Percentiles rank a stretch among this genome's conserved stretches.
Evolutionary conservation across 208 protist genomes (phyloP).

Genomic region (Trypanosoma avium): DNA sequence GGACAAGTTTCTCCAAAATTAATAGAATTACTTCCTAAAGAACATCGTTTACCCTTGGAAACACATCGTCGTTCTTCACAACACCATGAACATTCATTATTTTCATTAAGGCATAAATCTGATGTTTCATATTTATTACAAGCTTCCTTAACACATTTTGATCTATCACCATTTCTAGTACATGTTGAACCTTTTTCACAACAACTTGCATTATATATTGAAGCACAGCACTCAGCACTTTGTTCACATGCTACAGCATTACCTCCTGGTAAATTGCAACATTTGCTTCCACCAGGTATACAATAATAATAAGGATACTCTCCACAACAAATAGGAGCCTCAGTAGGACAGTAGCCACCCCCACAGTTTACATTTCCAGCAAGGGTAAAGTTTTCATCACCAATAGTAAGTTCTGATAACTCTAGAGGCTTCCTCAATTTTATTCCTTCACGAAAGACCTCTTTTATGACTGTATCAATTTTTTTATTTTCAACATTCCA

Average conservation of each 20-base stretch:
- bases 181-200: conserved; percentile 31
- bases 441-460: neutral
- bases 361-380: conserved; percentile 19
- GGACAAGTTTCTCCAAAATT: conserved; percentile 21
- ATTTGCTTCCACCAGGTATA: conserved; percentile 38
- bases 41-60: conserved; percentile 4
- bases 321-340: conserved; percentile 51
- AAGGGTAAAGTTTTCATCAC: neutral
- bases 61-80: conserved; percentile 48
- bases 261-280: conserved; percentile 28
- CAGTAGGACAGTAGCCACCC: conserved; percentile 30
- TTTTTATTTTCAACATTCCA: neutral
- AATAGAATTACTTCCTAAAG: conserved; percentile 4
- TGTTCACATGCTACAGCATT: conserved; percentile 28
- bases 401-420: neutral
- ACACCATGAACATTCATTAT: conserved; percentile 42
- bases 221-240: conserved; percentile 38
- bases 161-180: conserved; percentile 1
- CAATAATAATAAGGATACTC: conserved; percentile 28
- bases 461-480: neutral
- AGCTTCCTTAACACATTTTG: conserved; percentile 13
- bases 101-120: conserved; percentile 33
- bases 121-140: conserved; percentile 29
- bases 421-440: neutral
- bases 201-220: conserved; percentile 29